Evolutionary conservation across 805 yeast genomes (phyloP), one percentile per base, ranked within the genome.

Genomic region (Priceomyces melissophilus): DNA sequence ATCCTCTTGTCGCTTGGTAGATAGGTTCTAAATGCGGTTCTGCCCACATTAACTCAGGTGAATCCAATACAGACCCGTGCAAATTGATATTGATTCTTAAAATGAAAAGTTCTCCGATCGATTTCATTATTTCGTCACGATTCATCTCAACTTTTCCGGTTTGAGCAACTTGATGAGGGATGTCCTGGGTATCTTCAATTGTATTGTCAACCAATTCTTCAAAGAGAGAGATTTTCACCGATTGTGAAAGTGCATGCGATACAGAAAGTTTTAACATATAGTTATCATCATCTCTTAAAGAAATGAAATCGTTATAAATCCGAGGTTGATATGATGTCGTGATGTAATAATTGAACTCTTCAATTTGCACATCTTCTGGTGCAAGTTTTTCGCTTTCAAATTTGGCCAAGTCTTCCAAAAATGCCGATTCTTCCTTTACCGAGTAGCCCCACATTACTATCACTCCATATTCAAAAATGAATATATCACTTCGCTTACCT

Each of bases 11-110:
- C 0, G 98, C 97, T 61, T 90, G 97, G 64, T 93, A 93, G 39
- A 91, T 89, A 1, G 99, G 99, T 59, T 93, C 99, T 46, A 93
- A 71, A 56, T 90, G 96, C 2, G 99, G 99, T 60, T 93, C 98
- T 0, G 97, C 81, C 99, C 99, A 93, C 96, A 93, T 89, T 43
- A 93, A 78, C 61, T 93, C 99, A 1, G 99, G 99, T 1, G 96
- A 87, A 60, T 93, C 99, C 46, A 93, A 70, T 20, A 93, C 95
- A 0, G 91, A 83, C 0, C 93, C 93, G 65, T 86, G 93, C 40
- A 86, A 66, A 54, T 86, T 86, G 45, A 86, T 86, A 58, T 86
- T 86, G 35, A 86, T 86, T 46, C 95, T 63, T 49, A 93, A 67
- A 44, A 93, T 93, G 61, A 93, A 93, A 46, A 93, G 74, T 63